Evolutionary conservation across 148 eudicot species (phyloP).

Genomic region (Chenopodium formosanum): DNA sequence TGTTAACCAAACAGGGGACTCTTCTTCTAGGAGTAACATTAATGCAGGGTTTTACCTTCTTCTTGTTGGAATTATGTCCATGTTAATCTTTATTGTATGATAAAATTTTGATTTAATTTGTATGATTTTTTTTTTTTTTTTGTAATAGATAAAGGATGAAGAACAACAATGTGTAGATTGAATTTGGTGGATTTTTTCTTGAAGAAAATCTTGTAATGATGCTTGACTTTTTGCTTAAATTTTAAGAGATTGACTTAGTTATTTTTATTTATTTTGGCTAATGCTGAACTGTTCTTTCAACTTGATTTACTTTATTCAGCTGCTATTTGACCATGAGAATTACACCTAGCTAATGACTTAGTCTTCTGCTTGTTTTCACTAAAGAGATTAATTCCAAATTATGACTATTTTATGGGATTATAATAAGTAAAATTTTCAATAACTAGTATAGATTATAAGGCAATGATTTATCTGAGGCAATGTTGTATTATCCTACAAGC

Average conservation of each 20-base stretch:
- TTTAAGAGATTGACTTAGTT: background rate
- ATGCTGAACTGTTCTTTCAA: slow-evolving; percentile 8
- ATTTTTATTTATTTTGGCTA: background rate
- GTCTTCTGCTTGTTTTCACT: background rate
- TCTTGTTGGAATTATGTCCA: slow-evolving; percentile 14
- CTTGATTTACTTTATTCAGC: background rate
- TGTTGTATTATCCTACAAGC: background rate
- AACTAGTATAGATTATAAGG: background rate
- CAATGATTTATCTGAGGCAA: no score
- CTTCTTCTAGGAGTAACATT: background rate
- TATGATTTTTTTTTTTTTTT: background rate
- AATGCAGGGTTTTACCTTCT: slow-evolving; percentile 14
- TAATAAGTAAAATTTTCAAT: background rate
- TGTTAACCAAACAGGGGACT: background rate
- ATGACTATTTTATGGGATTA: background rate
- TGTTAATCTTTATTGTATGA: slow-evolving; percentile 9
- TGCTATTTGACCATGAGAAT: background rate
- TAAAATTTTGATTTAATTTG: background rate
- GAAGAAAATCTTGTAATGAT: background rate
- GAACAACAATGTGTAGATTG: background rate
- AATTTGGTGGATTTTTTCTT: background rate
- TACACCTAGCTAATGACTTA: background rate
- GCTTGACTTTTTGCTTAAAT: slow-evolving; percentile 6
- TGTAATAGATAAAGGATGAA: background rate
- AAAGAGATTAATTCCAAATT: background rate